Conservation (phyloP, 2,329 filamentous ascomycete genomes). For the Magnaporthiopsis rhizophila region DNA sequence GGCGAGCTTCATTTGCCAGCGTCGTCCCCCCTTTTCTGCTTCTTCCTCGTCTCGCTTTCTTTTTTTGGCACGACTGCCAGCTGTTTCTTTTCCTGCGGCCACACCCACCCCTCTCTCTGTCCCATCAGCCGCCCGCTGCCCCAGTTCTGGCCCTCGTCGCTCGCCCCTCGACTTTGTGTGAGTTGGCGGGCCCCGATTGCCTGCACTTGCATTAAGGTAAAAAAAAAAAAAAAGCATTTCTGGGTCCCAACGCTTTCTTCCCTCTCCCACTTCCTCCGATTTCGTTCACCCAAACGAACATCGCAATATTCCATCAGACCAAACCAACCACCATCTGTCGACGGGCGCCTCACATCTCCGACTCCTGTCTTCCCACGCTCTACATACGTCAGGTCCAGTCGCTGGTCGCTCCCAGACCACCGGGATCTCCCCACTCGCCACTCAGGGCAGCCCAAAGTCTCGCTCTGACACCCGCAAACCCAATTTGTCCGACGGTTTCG, state of each 20-base stretch:
- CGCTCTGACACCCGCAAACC: neutral
- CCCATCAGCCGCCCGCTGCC: neutral
- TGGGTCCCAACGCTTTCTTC: constrained; percentile 1
- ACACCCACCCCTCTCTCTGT: neutral
- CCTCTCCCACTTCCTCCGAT: neutral
- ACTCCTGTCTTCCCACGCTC: neutral
- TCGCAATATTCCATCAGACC: neutral
- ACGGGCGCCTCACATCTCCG: neutral
- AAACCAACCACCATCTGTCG: neutral
- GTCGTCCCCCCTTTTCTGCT: neutral
- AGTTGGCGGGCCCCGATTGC: neutral
- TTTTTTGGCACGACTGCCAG: neutral
- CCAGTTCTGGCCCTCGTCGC: neutral
- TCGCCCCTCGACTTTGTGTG: neutral
- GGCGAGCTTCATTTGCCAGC: neutral
- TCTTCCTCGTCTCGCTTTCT: neutral
- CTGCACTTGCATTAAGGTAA: constrained; percentile 1
- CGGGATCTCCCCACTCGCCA: constrained; percentile 6
- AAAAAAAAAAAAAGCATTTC: constrained; percentile 2
- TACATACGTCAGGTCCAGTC: neutral
- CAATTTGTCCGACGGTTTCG: neutral
- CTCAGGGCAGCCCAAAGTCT: neutral
- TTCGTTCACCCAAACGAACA: neutral
- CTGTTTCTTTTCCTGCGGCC: neutral
- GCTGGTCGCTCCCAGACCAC: constrained; percentile 3